phyloP scores from a whole-genome alignment of 2,329 filamentous ascomycete species.

The Xylariaceae sp. region DNA sequence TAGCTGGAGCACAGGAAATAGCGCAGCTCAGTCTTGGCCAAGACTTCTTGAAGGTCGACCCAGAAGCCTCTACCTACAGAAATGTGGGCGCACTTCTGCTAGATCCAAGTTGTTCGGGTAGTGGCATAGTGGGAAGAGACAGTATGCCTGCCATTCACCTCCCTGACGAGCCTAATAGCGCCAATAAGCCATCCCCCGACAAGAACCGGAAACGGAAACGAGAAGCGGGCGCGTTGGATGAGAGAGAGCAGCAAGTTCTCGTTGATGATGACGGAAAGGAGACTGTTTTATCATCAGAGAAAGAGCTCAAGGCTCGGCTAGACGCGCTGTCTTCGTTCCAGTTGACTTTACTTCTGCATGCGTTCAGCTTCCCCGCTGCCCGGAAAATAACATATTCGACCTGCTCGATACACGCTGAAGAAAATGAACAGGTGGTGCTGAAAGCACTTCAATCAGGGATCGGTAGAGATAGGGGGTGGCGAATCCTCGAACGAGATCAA shows the following conservation, averaged over 20 bases:
- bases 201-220: constrained; percentile 39
- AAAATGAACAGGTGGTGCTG: constrained; percentile 84
- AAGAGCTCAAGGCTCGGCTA: constrained; percentile 35
- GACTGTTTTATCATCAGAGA: constrained; percentile 47
- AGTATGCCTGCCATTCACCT: constrained; percentile 68
- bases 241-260: constrained; percentile 31
- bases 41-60: constrained; percentile 78
- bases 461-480: constrained; percentile 69
- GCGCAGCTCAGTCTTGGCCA: constrained; percentile 68
- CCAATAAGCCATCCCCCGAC: constrained; percentile 36
- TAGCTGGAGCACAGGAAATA: constrained; percentile 64
- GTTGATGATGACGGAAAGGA: constrained; percentile 56
- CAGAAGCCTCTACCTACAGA: constrained; percentile 55
- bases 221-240: constrained; percentile 22
- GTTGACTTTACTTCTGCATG: constrained; percentile 74
- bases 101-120: constrained; percentile 93
- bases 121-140: constrained; percentile 87
- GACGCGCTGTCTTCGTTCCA: constrained; percentile 69
- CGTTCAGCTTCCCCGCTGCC: constrained; percentile 74
- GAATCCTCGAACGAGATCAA: constrained; percentile 63
- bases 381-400: constrained; percentile 84
- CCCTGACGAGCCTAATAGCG: constrained; percentile 33
- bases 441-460: constrained; percentile 64
- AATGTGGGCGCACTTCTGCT: constrained; percentile 79
- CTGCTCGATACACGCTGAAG: constrained; percentile 80